Evolutionary conservation across 768 basidiomycete genomes (phyloP).

Genomic region (Imleria badia): DNA sequence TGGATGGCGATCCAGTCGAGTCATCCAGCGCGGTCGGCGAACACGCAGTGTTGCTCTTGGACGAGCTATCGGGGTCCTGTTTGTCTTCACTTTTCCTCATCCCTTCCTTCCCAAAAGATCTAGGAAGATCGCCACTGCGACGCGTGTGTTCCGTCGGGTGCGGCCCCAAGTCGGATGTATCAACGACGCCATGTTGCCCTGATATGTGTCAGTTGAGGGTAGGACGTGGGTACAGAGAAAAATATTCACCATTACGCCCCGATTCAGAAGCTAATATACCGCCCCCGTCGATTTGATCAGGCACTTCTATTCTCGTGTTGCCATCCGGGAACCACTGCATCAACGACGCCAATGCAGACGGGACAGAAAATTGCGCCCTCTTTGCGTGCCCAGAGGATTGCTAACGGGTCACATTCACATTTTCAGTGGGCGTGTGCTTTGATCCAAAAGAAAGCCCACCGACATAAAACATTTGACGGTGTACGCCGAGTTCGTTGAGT

Average conservation of each 20-base stretch:
- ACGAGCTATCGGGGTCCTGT: not conserved
- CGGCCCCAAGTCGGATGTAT: not conserved
- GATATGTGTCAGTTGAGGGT: not conserved
- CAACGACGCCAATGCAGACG: slow-evolving; percentile 2
- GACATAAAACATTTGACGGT: slow-evolving; percentile 61
- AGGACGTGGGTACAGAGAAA: not conserved
- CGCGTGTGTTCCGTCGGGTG: not conserved
- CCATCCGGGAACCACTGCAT: not conserved
- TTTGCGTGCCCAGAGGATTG: slow-evolving; percentile 8
- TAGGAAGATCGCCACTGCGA: not conserved
- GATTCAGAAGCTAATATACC: slow-evolving; percentile 1
- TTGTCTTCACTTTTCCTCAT: not conserved
- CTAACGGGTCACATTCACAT: slow-evolving; percentile 12
- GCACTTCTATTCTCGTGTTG: not conserved
- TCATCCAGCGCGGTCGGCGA: not conserved
- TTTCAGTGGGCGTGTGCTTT: not conserved
- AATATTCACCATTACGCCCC: slow-evolving; percentile 1
- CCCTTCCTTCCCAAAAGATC: not conserved
- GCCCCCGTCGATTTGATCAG: not conserved
- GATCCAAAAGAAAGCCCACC: slow-evolving; percentile 14
- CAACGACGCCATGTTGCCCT: not conserved
- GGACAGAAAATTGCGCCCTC: slow-evolving; percentile 6
- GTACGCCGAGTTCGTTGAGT: slow-evolving; percentile 70
- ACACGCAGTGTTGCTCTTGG: not conserved
- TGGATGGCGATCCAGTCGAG: not conserved